Percentiles rank a stretch among this genome's conserved stretches.
Evolutionary conservation across 371 early-diverging fungal genomes (phyloP).

Genomic region (Capniomyces stellatus): DNA sequence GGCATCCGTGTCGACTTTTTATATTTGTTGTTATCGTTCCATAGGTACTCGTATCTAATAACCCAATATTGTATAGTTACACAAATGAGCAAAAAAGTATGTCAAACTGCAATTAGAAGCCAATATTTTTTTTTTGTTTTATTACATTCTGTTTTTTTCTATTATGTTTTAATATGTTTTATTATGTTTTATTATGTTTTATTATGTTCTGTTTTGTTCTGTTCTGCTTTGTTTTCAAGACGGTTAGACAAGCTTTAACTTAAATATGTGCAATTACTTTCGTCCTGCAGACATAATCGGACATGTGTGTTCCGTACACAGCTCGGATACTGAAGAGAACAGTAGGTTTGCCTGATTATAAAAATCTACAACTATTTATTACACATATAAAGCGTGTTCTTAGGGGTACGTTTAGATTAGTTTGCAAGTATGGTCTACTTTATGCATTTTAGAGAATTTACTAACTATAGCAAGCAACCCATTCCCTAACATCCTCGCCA

Average conservation of each 20-base stretch:
- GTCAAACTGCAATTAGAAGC: too few relatives aligned
- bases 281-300: slow-evolving; percentile 75
- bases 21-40: slow-evolving; percentile 55
- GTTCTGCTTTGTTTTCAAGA: too few relatives aligned
- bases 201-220: too few relatives aligned
- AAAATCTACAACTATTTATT: slow-evolving; percentile 45
- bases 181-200: too few relatives aligned
- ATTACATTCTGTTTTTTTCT: too few relatives aligned
- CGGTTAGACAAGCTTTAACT: too few relatives aligned
- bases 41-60: slow-evolving; percentile 51
- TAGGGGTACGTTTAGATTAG: not conserved
- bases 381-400: not conserved
- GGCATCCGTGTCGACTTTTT: slow-evolving; percentile 56
- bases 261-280: slow-evolving; percentile 22
- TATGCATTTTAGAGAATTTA: not conserved
- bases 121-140: too few relatives aligned
- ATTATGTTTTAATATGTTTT: too few relatives aligned
- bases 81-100: too few relatives aligned
- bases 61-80: too few relatives aligned
- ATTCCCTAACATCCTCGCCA: slow-evolving; percentile 69
- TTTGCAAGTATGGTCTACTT: too few relatives aligned
- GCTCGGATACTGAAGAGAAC: slow-evolving; percentile 66
- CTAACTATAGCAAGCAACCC: slow-evolving; percentile 63
- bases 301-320: slow-evolving; percentile 56
- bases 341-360: slow-evolving; percentile 82